Percentiles rank a stretch among this genome's conserved stretches.
phyloP scores from a whole-genome alignment of 805 yeast species.

The Geotrichum ghanense region DNA sequence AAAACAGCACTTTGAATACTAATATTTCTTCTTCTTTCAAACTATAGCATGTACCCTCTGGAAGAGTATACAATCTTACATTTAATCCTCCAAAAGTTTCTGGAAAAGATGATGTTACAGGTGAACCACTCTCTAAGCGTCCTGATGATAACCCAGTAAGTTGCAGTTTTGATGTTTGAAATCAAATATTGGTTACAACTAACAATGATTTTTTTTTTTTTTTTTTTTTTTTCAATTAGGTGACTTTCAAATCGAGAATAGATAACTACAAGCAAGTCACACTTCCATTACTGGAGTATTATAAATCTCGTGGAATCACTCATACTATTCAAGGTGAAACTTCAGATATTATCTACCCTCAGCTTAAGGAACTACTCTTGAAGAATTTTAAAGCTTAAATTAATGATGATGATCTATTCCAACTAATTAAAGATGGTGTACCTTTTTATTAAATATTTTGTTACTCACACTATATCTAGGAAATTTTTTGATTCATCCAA shows the following conservation, averaged over 20 bases:
- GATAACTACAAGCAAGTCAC: constrained; percentile 48
- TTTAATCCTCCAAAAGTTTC: constrained; percentile 83
- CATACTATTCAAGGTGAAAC: constrained; percentile 60
- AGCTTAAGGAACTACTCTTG: constrained; percentile 30
- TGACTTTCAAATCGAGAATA: constrained; percentile 56
- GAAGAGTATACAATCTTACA: constrained; percentile 73
- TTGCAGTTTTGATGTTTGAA: background rate
- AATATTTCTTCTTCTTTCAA: background rate
- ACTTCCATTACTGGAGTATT: constrained; percentile 55
- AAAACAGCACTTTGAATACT: background rate
- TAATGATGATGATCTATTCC: too few relatives aligned
- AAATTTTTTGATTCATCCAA: too few relatives aligned
- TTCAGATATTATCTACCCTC: constrained; percentile 74
- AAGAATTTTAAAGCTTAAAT: background rate
- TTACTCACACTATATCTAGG: too few relatives aligned
- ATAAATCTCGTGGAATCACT: constrained; percentile 38
- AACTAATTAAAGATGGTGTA: too few relatives aligned
- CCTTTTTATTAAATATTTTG: too few relatives aligned
- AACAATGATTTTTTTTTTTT: background rate
- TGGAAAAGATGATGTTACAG: constrained; percentile 79
- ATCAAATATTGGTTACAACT: too few relatives aligned
- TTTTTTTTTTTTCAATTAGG: constrained; percentile 17
- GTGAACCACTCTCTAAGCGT: constrained; percentile 72
- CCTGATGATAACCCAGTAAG: constrained; percentile 61
- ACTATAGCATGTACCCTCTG: constrained; percentile 54